Evolutionary conservation across 345 rosid genomes (phyloP).

Genomic region (Pugionium dolabratum): DNA sequence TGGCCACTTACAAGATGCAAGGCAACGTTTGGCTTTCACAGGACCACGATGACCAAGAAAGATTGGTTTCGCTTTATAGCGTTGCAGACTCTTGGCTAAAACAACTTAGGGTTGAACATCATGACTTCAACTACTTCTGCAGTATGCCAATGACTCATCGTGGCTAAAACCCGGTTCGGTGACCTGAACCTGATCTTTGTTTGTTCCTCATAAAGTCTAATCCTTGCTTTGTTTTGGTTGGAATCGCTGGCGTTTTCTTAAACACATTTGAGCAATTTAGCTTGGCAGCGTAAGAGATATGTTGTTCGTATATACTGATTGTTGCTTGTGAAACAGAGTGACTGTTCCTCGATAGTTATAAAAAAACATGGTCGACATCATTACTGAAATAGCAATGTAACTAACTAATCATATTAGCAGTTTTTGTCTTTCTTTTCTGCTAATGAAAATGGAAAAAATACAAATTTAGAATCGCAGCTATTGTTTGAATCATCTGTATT

Average conservation of each 20-base stretch:
- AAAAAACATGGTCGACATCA: too few relatives aligned
- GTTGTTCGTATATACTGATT: too few relatives aligned
- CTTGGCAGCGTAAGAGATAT: conserved; percentile 14
- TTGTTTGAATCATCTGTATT: too few relatives aligned
- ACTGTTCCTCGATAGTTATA: too few relatives aligned
- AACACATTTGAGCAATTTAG: conserved; percentile 5
- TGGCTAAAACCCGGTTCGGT: conserved; percentile 49
- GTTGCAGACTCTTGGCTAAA: conserved; percentile 99
- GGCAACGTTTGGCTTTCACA: conserved; percentile 85
- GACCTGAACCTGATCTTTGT: not conserved
- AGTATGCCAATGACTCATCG: conserved; percentile 49
- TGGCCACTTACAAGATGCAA: conserved; percentile 98
- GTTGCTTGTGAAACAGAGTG: too few relatives aligned
- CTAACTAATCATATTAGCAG: too few relatives aligned
- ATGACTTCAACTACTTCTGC: conserved; percentile 86
- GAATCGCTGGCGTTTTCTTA: conserved; percentile 23
- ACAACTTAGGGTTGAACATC: conserved; percentile 93
- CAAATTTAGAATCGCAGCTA: too few relatives aligned
- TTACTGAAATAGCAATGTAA: too few relatives aligned
- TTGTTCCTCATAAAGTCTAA: conserved; percentile 3
- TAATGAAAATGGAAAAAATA: too few relatives aligned
- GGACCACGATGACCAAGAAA: conserved; percentile 73
- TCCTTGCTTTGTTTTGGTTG: conserved; percentile 14
- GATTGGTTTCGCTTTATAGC: conserved; percentile 70
- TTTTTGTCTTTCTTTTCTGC: too few relatives aligned